Percentiles rank a stretch among this genome's conserved stretches.
Conservation (phyloP, 371 early-diverging fungal species). For the Mortierella sp. region DNA sequence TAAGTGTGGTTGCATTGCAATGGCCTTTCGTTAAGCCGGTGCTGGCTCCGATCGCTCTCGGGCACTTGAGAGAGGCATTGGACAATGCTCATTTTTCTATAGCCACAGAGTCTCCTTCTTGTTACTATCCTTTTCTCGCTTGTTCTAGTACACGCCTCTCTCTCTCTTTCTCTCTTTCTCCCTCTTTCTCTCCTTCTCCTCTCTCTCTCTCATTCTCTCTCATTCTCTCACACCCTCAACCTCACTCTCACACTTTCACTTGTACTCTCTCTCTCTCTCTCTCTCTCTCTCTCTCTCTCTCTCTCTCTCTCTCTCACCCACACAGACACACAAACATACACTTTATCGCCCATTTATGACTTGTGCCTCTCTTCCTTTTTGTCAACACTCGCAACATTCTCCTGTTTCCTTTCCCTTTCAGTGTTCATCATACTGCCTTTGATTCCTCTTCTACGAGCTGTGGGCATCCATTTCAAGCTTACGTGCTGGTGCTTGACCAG, state of each 20-base stretch:
- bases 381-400: neutral
- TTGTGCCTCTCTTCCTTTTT: neutral
- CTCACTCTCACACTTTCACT: too few relatives aligned
- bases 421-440: neutral
- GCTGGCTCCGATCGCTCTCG: neutral
- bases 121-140: too few relatives aligned
- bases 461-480: neutral
- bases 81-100: too few relatives aligned
- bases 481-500: too few relatives aligned
- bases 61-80: neutral
- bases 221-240: neutral
- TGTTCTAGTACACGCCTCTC: too few relatives aligned
- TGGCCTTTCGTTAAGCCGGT: neutral
- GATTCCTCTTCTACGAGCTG: neutral
- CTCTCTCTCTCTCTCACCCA: neutral
- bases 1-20: too few relatives aligned
- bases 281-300: constrained; percentile 1
- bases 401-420: neutral
- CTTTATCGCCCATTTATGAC: neutral
- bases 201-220: constrained; percentile 4
- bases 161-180: too few relatives aligned
- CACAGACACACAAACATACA: too few relatives aligned
- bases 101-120: too few relatives aligned
- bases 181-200: neutral
- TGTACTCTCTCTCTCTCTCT: neutral